These are phyloP conservation scores for Zychaea mexicana DNA, from an alignment of 371 early-diverging fungal species.

Conservation along the genomic window DNA sequence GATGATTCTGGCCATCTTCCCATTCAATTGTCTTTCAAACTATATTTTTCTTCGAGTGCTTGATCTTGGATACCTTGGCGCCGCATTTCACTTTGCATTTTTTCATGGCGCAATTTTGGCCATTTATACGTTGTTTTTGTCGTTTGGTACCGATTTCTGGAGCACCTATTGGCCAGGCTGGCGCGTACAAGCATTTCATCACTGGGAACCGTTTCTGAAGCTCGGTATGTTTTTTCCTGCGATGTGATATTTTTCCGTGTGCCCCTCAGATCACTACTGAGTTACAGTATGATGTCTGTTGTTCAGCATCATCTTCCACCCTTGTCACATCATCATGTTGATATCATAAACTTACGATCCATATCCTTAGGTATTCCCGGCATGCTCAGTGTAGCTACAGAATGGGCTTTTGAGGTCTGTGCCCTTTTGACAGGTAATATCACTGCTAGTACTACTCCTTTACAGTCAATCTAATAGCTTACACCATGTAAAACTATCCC, in stretches of 20 bases:
- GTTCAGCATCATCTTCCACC: neutral
- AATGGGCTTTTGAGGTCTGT: conserved; percentile 55
- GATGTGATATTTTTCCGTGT: too few relatives aligned
- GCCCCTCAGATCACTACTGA: too few relatives aligned
- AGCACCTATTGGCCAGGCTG: conserved; percentile 39
- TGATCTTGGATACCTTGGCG: conserved; percentile 34
- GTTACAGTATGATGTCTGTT: neutral
- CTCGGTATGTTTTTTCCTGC: conserved; percentile 27
- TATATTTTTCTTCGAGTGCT: conserved; percentile 32
- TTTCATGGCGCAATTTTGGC: conserved; percentile 13
- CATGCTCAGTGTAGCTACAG: conserved; percentile 47
- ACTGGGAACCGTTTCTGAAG: conserved; percentile 43
- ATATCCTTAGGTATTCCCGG: conserved; percentile 44
- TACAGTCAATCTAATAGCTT: too few relatives aligned
- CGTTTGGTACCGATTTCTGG: conserved; percentile 22
- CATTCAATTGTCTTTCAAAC: conserved; percentile 33
- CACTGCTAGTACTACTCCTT: too few relatives aligned
- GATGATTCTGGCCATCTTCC: conserved; percentile 28
- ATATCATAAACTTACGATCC: too few relatives aligned
- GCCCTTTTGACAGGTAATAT: conserved; percentile 42
- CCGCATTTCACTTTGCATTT: conserved; percentile 24
- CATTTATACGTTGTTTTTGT: conserved; percentile 9
- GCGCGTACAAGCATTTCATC: conserved; percentile 24
- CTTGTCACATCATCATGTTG: too few relatives aligned
- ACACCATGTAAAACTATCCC: too few relatives aligned